Conservation (phyloP, 352 stramenopile species). For the Paralagenidium karlingii region DNA sequence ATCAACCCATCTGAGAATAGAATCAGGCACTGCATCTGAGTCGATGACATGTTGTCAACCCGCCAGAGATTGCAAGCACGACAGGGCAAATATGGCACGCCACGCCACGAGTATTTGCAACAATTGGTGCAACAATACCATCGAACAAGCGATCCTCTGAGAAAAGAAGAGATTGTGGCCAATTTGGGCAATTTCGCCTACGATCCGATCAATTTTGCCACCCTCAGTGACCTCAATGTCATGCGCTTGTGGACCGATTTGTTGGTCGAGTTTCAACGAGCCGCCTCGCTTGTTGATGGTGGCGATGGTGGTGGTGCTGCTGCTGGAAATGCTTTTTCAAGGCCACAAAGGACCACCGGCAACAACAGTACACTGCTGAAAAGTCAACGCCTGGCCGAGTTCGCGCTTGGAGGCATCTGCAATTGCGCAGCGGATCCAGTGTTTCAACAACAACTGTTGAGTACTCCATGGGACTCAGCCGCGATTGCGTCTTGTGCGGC, state of each 20-base stretch:
- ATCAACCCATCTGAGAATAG: slow-evolving; percentile 15
- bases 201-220: slow-evolving; percentile 72
- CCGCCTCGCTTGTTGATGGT: background rate
- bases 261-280: slow-evolving; percentile 27
- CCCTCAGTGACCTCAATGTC: slow-evolving; percentile 33
- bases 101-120: slow-evolving; percentile 66
- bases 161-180: slow-evolving; percentile 61
- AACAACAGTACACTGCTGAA: background rate
- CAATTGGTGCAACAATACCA: slow-evolving; percentile 67
- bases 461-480: too few relatives aligned
- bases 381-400: slow-evolving; percentile 36
- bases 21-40: slow-evolving; percentile 3
- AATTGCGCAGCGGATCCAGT: slow-evolving; percentile 54
- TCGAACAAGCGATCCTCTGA: slow-evolving; percentile 33
- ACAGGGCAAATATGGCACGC: slow-evolving; percentile 47
- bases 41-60: slow-evolving; percentile 43
- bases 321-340: too few relatives aligned
- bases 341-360: background rate
- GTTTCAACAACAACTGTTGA: slow-evolving; percentile 45
- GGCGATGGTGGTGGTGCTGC: slow-evolving; percentile 1
- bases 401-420: slow-evolving; percentile 58
- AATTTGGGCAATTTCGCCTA: slow-evolving; percentile 80
- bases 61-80: slow-evolving; percentile 36
- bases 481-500: too few relatives aligned
- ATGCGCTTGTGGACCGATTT: slow-evolving; percentile 75